Evolutionary conservation across 441 rosid genomes (phyloP), one percentile per base, ranked within the genome.

Genomic region (Dalechampia spathulata): DNA sequence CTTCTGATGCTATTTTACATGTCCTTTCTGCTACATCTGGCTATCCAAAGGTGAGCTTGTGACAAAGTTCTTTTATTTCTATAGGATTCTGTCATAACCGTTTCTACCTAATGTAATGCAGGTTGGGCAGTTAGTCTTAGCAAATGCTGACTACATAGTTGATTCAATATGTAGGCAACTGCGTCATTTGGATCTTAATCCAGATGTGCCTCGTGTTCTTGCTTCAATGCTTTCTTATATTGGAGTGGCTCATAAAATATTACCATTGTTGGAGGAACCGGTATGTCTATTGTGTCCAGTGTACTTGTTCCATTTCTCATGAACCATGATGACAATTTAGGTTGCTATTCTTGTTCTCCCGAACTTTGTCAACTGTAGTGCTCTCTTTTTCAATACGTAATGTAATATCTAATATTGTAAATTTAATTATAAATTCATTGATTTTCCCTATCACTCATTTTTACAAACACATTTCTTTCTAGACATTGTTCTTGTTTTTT

Each of bases 181-280:
- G 39, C 90, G 89, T 26, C 99, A 93, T 71, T 66, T 93, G 63
- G 90, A 93, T 82, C 87, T 90, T 57, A 83, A 93, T 60, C 89
- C 96, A 46, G 87, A 77, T 56, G 90, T 80, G 56, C 99, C 99
- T 44, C 78, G 73, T 81, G 99, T 93, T 63, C 92, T 93, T 66
- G 95, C 99, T 65, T 83, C 96, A 46, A 70, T 93, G 89, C 97
- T 93, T 75, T 93, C 99, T 50, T 90, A 83, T 69, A 70, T 93
- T 34, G 97, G 99, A 61, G 86, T 83, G 55, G 96, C 96, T 44
- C 65, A 75, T 60, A 84, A 87, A 64, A 79, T 87, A 50, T 51
- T 93, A 75, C 95, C 96, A 55, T 67, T 90, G 67, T 62, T 93
- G 72, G 97, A 87, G 69, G 99, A 93, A 78, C 96, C 96, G 75